Percentiles rank a stretch among this genome's conserved stretches.
Evolutionary conservation across 306 rosid genomes (phyloP).

Genomic region (Lathyrus aphaca): DNA sequence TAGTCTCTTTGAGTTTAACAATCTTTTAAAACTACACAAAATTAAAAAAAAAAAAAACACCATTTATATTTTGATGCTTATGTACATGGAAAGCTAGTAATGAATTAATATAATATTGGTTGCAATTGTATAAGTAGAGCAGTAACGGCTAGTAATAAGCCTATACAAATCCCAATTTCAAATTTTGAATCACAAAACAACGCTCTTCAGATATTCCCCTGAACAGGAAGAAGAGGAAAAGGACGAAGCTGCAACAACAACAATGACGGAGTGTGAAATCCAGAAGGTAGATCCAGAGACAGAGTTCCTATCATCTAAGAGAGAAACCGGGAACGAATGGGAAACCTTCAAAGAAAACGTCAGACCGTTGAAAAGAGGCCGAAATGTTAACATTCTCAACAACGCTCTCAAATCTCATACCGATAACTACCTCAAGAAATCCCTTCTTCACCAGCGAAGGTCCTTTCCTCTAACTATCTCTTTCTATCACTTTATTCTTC

Average conservation of each 20-base stretch:
- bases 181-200: slow-evolving; percentile 32
- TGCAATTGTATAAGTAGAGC: neutral
- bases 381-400: slow-evolving; percentile 70
- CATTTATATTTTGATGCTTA: no score
- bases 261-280: slow-evolving; percentile 41
- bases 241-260: slow-evolving; percentile 12
- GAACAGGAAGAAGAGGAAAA: slow-evolving; percentile 2
- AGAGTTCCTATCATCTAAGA: slow-evolving; percentile 69
- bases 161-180: neutral
- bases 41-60: no score
- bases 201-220: neutral
- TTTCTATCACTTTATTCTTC: neutral
- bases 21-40: no score
- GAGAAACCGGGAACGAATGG: slow-evolving; percentile 80
- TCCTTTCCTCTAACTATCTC: neutral
- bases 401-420: slow-evolving; percentile 64
- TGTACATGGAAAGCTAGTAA: no score
- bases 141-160: slow-evolving; percentile 2
- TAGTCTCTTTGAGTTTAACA: no score
- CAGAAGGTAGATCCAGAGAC: slow-evolving; percentile 69
- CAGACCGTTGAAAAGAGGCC: slow-evolving; percentile 91
- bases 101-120: neutral
- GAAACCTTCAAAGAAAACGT: slow-evolving; percentile 91
- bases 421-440: slow-evolving; percentile 60
- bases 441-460: slow-evolving; percentile 68